phyloP scores from a whole-genome alignment of 176 grass and related monocot species.

The Cocos nucifera region DNA sequence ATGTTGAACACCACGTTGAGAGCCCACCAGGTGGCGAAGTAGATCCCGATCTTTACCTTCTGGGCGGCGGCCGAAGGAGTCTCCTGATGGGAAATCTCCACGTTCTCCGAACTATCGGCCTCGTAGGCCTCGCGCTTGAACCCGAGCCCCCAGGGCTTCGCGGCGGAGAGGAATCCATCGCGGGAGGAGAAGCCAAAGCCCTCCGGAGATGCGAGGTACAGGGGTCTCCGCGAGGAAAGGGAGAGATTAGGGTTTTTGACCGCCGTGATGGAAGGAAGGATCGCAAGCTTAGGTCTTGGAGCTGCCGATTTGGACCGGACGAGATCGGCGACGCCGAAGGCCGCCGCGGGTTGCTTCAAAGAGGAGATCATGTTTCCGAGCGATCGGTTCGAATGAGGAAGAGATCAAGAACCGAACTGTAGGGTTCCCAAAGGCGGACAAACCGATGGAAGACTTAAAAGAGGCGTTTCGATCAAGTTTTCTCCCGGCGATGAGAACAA shows the following conservation, averaged over 20 bases:
- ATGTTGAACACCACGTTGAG: constrained; percentile 98
- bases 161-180: not conserved
- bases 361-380: not conserved
- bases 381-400: too few relatives aligned
- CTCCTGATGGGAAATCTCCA: constrained; percentile 26
- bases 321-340: constrained; percentile 22
- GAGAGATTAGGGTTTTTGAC: constrained; percentile 27
- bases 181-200: not conserved
- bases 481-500: constrained; percentile 3
- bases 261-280: constrained; percentile 17
- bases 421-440: not conserved
- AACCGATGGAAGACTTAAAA: not conserved
- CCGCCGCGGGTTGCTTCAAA: constrained; percentile 3
- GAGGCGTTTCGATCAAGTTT: not conserved
- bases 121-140: constrained; percentile 22
- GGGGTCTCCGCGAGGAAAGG: constrained; percentile 45
- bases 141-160: not conserved
- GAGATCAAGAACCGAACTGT: not conserved
- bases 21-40: constrained; percentile 93
- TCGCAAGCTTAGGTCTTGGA: not conserved
- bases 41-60: constrained; percentile 75
- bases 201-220: constrained; percentile 43
- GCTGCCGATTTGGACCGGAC: constrained; percentile 23
- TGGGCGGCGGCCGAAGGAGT: constrained; percentile 26
- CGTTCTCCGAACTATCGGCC: constrained; percentile 37